Conservation (phyloP, 2,329 filamentous ascomycete genomes). For the Talaromyces atroroseus region DNA sequence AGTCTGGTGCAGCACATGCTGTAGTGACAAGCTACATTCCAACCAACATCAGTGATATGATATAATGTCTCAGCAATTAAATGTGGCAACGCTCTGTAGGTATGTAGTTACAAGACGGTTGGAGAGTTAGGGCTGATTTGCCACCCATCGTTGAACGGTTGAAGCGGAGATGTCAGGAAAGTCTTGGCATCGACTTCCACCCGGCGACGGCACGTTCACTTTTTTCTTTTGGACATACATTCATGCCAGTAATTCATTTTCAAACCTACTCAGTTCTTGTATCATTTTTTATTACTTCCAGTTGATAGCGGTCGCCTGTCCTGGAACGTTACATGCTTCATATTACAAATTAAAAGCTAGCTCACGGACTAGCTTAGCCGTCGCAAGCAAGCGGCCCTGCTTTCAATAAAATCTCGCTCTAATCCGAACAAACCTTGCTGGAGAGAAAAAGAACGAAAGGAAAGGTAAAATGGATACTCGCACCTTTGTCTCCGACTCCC, state of each 20-base stretch:
- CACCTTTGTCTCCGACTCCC: conserved; percentile 45
- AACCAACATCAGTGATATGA: no score
- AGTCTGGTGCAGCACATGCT: not conserved
- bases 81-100: no score
- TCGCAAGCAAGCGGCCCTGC: not conserved
- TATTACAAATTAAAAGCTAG: not conserved
- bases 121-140: conserved; percentile 5
- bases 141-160: not conserved
- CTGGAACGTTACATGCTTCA: not conserved
- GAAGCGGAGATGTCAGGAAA: not conserved
- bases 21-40: no score
- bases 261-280: not conserved
- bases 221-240: not conserved
- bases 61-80: no score
- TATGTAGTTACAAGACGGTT: not conserved
- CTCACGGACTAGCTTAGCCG: not conserved
- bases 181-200: conserved; percentile 1
- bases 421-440: not conserved
- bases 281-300: not conserved
- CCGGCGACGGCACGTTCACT: not conserved
- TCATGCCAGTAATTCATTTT: not conserved
- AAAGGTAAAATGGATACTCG: conserved; percentile 32
- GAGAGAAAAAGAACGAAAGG: not conserved
- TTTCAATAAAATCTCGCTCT: not conserved
- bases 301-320: not conserved